Conservation (phyloP, 179 eudicot species). For the Carnegiea gigantea region DNA sequence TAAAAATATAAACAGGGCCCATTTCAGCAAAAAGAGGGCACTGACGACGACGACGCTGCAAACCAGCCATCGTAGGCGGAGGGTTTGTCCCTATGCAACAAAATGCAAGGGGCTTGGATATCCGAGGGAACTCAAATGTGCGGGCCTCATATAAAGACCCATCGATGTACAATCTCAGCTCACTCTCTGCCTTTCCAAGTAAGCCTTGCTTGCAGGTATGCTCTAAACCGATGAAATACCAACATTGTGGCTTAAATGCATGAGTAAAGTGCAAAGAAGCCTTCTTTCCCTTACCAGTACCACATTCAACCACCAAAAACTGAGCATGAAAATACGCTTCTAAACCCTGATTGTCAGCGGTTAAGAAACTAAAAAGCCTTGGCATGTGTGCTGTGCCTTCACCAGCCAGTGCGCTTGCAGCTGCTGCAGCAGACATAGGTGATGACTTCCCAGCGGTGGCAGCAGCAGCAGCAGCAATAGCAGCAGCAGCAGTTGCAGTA, state of each 20-base stretch:
- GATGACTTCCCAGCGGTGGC: constrained; percentile 94
- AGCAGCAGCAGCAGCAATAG: constrained; percentile 97
- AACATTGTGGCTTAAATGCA: constrained; percentile 97
- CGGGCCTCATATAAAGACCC: constrained; percentile 90
- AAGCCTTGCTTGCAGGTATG: constrained; percentile 87
- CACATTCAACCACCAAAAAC: constrained; percentile 94
- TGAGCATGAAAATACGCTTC: constrained; percentile 99
- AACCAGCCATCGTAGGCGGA: constrained; percentile 98
- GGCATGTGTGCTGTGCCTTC: constrained; percentile 99
- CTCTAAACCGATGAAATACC: constrained; percentile 98
- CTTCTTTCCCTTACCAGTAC: constrained; percentile 89
- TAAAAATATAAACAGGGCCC: constrained; percentile 97
- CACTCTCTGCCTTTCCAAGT: constrained; percentile 94
- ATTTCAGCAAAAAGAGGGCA: constrained; percentile 99
- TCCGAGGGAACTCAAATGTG: constrained; percentile 86
- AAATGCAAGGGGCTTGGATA: constrained; percentile 95
- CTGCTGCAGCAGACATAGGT: constrained; percentile 97
- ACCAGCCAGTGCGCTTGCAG: constrained; percentile 98
- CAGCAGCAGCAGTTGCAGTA: constrained; percentile 98
- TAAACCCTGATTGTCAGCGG: constrained; percentile 96
- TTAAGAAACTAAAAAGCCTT: constrained; percentile 89
- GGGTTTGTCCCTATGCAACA: constrained; percentile 98
- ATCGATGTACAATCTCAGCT: constrained; percentile 85
- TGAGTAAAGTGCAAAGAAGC: constrained; percentile 96
- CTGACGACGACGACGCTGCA: constrained; percentile 97